Evolutionary conservation across 2,329 filamentous ascomycete species (phyloP).

Genomic region (Alternaria rosae): DNA sequence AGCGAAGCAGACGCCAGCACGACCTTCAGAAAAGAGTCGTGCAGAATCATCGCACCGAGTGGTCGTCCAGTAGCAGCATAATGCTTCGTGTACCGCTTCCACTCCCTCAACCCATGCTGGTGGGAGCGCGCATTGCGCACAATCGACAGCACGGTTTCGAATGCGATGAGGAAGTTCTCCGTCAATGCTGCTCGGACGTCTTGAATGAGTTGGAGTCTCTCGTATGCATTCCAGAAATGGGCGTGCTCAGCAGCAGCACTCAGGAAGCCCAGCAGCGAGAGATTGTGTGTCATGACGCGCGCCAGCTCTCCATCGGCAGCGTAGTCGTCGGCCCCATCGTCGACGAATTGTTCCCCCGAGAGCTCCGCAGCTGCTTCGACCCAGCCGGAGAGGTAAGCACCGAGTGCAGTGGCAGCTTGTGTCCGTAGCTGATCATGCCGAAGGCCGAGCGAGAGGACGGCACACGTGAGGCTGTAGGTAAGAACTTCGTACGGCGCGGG

Average conservation of each 20-base stretch:
- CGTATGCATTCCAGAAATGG: constrained; percentile 79
- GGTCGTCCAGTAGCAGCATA: constrained; percentile 83
- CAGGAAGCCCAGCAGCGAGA: constrained; percentile 90
- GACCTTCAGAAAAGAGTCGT: constrained; percentile 86
- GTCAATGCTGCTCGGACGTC: constrained; percentile 77
- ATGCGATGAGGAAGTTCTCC: constrained; percentile 81
- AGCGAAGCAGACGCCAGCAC: constrained; percentile 80
- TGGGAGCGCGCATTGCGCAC: constrained; percentile 79
- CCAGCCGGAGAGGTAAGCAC: constrained; percentile 76
- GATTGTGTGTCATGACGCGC: constrained; percentile 76
- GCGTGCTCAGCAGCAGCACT: constrained; percentile 80
- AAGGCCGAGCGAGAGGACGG: constrained; percentile 80
- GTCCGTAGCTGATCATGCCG: constrained; percentile 74
- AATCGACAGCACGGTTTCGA: constrained; percentile 90
- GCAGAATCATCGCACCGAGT: constrained; percentile 87
- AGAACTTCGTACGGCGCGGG: constrained; percentile 89
- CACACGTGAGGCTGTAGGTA: constrained; percentile 78
- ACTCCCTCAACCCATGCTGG: constrained; percentile 75
- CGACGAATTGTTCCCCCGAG: constrained; percentile 61
- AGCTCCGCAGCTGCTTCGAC: constrained; percentile 65
- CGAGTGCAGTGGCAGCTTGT: constrained; percentile 70
- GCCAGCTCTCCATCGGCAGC: constrained; percentile 61
- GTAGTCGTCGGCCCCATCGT: constrained; percentile 61
- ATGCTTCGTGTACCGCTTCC: constrained; percentile 84
- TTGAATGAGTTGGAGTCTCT: constrained; percentile 76